Evolutionary conservation across 805 yeast genomes (phyloP).

Genomic region (Tetrapisispora fleetii): DNA sequence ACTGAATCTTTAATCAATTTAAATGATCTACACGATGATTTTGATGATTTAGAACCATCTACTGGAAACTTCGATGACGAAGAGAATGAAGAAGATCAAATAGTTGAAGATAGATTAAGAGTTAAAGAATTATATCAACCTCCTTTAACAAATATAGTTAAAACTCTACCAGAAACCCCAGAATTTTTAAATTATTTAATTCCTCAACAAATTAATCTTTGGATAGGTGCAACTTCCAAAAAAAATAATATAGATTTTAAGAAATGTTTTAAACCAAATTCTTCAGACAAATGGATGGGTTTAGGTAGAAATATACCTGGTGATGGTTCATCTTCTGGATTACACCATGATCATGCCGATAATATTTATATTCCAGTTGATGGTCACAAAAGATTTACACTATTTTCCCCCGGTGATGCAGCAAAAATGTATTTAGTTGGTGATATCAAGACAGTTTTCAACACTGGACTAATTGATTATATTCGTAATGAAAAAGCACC

Average conservation of each 20-base stretch:
- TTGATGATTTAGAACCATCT: conserved; percentile 17
- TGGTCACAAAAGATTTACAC: conserved; percentile 58
- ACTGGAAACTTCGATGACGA: conserved; percentile 6
- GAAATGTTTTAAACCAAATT: conserved; percentile 12
- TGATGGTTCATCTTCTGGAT: conserved; percentile 56
- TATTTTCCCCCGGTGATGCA: conserved; percentile 57
- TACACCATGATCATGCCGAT: conserved; percentile 77
- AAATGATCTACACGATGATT: conserved; percentile 20
- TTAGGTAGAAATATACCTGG: conserved; percentile 50
- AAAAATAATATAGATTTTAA: conserved; percentile 7
- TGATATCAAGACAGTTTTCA: conserved; percentile 38
- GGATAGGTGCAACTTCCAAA: conserved; percentile 47
- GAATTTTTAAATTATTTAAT: conserved; percentile 33
- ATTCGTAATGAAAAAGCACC: conserved; percentile 44
- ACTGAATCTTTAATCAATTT: conserved; percentile 13
- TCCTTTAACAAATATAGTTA: conserved; percentile 43
- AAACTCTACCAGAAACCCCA: conserved; percentile 34
- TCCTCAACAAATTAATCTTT: conserved; percentile 65
- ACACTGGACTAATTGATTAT: conserved; percentile 64
- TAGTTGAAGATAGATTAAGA: conserved; percentile 32
- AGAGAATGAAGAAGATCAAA: conserved; percentile 14
- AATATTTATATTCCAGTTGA: conserved; percentile 52
- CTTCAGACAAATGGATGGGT: conserved; percentile 26
- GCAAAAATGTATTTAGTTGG: conserved; percentile 55
- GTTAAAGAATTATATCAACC: conserved; percentile 46